A percentile compares a stretch with the other conserved stretches of the same genome.
These are phyloP conservation scores for Exophiala sp. DNA, from an alignment of 2,329 filamentous ascomycete genomes.

Conservation along the genomic window DNA sequence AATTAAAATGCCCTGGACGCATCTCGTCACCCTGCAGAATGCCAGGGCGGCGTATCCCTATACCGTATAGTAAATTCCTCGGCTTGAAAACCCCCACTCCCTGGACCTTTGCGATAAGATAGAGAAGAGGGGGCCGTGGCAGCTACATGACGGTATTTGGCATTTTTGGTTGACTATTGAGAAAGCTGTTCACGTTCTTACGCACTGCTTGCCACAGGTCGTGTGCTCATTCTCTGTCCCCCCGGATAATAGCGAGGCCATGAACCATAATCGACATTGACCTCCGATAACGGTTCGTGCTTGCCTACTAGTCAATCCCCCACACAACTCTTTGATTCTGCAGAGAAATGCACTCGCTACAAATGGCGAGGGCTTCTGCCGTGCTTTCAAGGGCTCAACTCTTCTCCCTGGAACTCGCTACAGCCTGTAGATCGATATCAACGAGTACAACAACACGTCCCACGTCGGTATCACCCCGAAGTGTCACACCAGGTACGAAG, in stretches of 20 bases:
- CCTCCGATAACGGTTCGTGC: slow-evolving; percentile 10
- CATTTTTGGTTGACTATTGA: background rate
- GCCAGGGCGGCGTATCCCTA: background rate
- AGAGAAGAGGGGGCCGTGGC: slow-evolving; percentile 4
- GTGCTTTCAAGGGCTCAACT: slow-evolving; percentile 20
- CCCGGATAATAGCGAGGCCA: too few relatives aligned
- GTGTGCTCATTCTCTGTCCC: background rate
- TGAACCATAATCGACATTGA: background rate
- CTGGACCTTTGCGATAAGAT: slow-evolving; percentile 14
- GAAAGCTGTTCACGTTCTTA: background rate
- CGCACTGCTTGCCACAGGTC: background rate
- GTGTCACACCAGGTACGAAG: slow-evolving; percentile 18
- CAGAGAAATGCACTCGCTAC: slow-evolving; percentile 5
- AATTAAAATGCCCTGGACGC: background rate
- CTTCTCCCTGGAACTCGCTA: slow-evolving; percentile 24
- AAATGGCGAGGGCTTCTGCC: slow-evolving; percentile 14
- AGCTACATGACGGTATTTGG: background rate
- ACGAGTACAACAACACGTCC: slow-evolving; percentile 1
- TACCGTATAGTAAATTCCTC: slow-evolving; percentile 3
- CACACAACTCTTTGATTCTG: slow-evolving; percentile 5
- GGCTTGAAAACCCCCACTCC: slow-evolving; percentile 10
- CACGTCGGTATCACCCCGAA: slow-evolving; percentile 1
- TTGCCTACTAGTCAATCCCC: slow-evolving; percentile 1
- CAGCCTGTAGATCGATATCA: slow-evolving; percentile 15
- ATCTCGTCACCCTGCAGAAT: background rate